Percentiles rank a stretch among this genome's conserved stretches.
These are phyloP conservation scores for Nothophytophthora sp. DNA, from an alignment of 352 stramenopile species.

Conservation along the genomic window DNA sequence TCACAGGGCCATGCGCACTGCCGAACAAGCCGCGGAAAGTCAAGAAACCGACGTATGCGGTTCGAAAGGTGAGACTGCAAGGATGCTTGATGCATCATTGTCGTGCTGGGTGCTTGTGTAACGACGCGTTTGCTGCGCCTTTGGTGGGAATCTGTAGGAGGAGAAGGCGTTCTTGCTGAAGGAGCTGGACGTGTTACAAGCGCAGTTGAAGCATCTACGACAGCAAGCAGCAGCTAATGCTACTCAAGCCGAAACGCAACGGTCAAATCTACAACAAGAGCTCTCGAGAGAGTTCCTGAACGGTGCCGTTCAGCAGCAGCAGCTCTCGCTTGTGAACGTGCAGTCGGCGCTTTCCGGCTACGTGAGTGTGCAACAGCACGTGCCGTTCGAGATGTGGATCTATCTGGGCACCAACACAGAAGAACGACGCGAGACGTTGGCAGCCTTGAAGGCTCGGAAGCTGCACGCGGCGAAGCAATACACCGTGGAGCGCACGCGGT, in stretches of 20 bases:
- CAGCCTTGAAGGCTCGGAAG: constrained; percentile 27
- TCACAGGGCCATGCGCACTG: not conserved
- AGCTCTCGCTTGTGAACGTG: constrained; percentile 33
- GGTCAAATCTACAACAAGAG: constrained; percentile 5
- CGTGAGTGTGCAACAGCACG: constrained; percentile 30
- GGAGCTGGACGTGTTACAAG: constrained; percentile 26
- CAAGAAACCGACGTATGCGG: constrained; percentile 25
- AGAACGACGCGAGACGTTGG: constrained; percentile 33
- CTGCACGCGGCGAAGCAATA: constrained; percentile 31
- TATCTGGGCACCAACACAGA: constrained; percentile 30
- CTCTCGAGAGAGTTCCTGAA: constrained; percentile 14
- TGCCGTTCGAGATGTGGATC: constrained; percentile 47
- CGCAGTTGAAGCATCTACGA: constrained; percentile 29
- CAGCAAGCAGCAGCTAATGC: constrained; percentile 7
- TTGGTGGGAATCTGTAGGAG: constrained; percentile 15
- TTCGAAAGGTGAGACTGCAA: constrained; percentile 17
- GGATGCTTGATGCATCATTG: constrained; percentile 2
- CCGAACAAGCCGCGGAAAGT: constrained; percentile 7
- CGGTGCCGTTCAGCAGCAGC: constrained; percentile 12
- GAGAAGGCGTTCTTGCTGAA: constrained; percentile 35
- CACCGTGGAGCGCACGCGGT: constrained; percentile 37
- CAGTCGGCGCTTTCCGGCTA: constrained; percentile 32
- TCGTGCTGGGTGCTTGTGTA: too few species aligned
- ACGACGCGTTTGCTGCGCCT: constrained; percentile 2
- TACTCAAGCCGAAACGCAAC: constrained; percentile 10